Percentiles rank a stretch among this genome's conserved stretches.
These are phyloP conservation scores for Halteria grandinella DNA, from an alignment of 73 alveolate species.

Conservation along the genomic window DNA sequence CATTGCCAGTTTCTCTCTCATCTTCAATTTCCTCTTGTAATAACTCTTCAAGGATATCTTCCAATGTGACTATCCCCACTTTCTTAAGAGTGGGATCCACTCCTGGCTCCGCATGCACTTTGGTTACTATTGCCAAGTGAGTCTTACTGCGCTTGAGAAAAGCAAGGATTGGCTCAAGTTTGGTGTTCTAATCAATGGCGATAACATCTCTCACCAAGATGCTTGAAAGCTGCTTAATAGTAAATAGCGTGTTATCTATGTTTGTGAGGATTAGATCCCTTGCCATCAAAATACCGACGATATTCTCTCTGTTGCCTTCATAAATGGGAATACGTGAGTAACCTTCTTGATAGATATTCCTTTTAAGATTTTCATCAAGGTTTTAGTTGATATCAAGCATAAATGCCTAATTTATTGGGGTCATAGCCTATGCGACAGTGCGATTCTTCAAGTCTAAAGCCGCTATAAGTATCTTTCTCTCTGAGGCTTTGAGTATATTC, in stretches of 20 bases:
- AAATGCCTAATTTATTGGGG: conserved; percentile 47
- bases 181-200: conserved; percentile 47
- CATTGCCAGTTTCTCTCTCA: conserved; percentile 71
- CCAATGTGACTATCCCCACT: conserved; percentile 84
- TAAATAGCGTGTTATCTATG: background rate
- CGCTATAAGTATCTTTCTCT: conserved; percentile 51
- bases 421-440: conserved; percentile 38
- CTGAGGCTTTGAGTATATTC: conserved; percentile 32
- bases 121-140: conserved; percentile 86
- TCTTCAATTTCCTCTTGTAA: conserved; percentile 85
- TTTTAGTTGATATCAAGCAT: conserved; percentile 44
- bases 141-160: conserved; percentile 82
- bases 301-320: conserved; percentile 45
- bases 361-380: conserved; percentile 15
- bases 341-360: conserved; percentile 39
- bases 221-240: conserved; percentile 28
- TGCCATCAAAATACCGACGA: conserved; percentile 50
- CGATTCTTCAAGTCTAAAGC: conserved; percentile 44
- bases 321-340: conserved; percentile 52
- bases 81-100: conserved; percentile 52
- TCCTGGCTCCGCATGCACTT: conserved; percentile 63
- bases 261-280: conserved; percentile 40
- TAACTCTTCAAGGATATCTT: conserved; percentile 90
- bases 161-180: conserved; percentile 69
- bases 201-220: conserved; percentile 47